Evolutionary conservation across 75 land plant genomes (phyloP), one percentile per base, ranked within the genome.

Genomic region (Selaginella moellendorffii): DNA sequence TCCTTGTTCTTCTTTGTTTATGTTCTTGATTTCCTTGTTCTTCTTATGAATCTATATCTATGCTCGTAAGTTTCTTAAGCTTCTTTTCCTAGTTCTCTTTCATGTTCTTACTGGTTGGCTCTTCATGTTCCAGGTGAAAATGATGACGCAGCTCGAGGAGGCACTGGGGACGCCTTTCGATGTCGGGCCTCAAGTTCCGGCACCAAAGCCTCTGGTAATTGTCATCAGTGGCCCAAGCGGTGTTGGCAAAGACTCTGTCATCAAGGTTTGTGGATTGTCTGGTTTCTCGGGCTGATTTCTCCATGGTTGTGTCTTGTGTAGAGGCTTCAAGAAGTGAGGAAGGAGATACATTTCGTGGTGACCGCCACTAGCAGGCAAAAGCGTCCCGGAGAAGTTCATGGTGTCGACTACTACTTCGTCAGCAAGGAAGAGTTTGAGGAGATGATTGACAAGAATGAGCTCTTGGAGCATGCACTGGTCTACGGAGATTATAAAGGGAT

Each of bases 191-290:
- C 67, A 79, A 51, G 68, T 30, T 0, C 82, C 96, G 1, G 24
- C 76, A 8, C 72, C 82, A 20, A 74, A 75, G 22, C 96, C 98
- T 30, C 54, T 89, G 51, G 75, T 89, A 23, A 67, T 93, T 25
- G 96, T 93, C 0, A 84, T 93, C 20, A 93, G 96, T 65, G 96
- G 98, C 12, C 96, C 98, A 0, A 93, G 98, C 54, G 98, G 98
- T 12, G 96, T 86, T 31, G 96, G 98, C 42, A 93, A 93, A 59
- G 96, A 93, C 75, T 90, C 90, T 8, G 91, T 93, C 53, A 86
- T 93, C 61, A 89, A 84, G 82, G 85, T 82, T 53, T 26, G 17
- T 18, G 26, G 14, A 22, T 63, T 56, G 59, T 56, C 24, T 2
- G n/a, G 59, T 54, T 26, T 62, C 30, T 29, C 26, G 27, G 26